Base-by-base conservation (phyloP, 495 filamentous ascomycete species). In the Neurospora pannonica region DNA sequence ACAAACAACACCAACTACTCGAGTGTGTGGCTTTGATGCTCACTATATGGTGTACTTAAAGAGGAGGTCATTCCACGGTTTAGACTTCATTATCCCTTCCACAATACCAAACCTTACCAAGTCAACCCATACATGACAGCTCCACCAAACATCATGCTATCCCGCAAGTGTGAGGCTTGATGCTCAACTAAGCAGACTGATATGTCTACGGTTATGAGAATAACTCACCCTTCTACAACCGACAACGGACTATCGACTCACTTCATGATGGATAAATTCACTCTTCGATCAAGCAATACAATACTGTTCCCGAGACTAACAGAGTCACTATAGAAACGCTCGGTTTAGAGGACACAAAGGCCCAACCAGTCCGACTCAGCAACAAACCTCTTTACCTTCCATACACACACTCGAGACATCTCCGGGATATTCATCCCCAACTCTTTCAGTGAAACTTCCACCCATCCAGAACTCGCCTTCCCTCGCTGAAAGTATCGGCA, bases 401-500 rank as follows among this genome's bases (percentile, higher is more conserved):
- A 71, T 31, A 43, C 54, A 34, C 54, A 17, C 28, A 34, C 54
- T 67, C 28, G 54, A 34, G 54, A 34, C 54, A 67, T 67, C 54
- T 15, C 28, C 31, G 7, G 54, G 54, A 34, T 71, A 74, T 31
- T 74, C 79, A 42, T 72, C 75, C 48, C 73, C 77, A 28, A 77
- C 54, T 67, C 74, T 75, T 54, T 42, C 77, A 40, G 80, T 78
- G 62, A 78, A 77, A 71, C 80, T 81, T 54, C 80, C 80, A 24
- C 80, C 80, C 36, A 77, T 81, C 36, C 76, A 77, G 9, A 81
- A 48, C 72, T 81, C 80, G 34, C 75, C 78, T 48, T 81, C 81
- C 39, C 80, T 80, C 38, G 76, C 81, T 37, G 78, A 82, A 71
- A 81, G 77, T 73, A 79, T 81, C 72, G 79, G 79, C 70, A 83